phyloP scores from a whole-genome alignment of 2,329 filamentous ascomycete species.

The Camillea tinctor region DNA sequence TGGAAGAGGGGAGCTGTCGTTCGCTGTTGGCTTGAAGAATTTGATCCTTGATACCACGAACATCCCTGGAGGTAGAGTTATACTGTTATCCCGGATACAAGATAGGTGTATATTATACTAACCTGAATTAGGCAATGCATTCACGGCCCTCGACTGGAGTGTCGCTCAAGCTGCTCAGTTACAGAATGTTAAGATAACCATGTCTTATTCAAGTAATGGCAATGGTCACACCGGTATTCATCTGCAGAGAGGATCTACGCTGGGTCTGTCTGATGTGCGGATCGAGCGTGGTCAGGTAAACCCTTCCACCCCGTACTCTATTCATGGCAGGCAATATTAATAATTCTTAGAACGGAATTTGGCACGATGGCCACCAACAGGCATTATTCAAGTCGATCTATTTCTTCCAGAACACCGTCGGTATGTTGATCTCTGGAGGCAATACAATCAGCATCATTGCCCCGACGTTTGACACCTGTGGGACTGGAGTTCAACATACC shows the following conservation, averaged over 20 bases:
- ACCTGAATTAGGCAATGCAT: constrained; percentile 28
- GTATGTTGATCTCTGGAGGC: constrained; percentile 37
- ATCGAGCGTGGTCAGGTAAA: constrained; percentile 39
- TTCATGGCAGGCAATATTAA: constrained; percentile 5
- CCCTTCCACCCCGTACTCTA: neutral
- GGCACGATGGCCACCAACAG: constrained; percentile 43
- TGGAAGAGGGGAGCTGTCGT: constrained; percentile 38
- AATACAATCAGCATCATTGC: constrained; percentile 40
- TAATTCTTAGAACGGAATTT: constrained; percentile 38
- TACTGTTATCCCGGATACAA: neutral
- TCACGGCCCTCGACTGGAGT: constrained; percentile 43
- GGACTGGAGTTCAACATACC: constrained; percentile 37
- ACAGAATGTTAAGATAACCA: constrained; percentile 43
- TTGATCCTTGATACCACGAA: constrained; percentile 42
- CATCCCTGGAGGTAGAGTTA: constrained; percentile 31
- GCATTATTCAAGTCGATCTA: constrained; percentile 44
- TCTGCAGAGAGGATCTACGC: constrained; percentile 41
- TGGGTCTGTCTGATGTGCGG: constrained; percentile 41
- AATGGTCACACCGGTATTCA: constrained; percentile 42
- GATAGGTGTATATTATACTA: constrained; percentile 1
- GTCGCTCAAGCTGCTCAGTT: constrained; percentile 44
- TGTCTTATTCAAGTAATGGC: constrained; percentile 36
- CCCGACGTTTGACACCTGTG: constrained; percentile 41
- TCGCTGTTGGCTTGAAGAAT: constrained; percentile 44
- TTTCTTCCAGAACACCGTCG: constrained; percentile 42